Evolutionary conservation across 1,284 basidiomycete species (phyloP).

Genomic region (Microbotryum lychnidis-dioicae): DNA sequence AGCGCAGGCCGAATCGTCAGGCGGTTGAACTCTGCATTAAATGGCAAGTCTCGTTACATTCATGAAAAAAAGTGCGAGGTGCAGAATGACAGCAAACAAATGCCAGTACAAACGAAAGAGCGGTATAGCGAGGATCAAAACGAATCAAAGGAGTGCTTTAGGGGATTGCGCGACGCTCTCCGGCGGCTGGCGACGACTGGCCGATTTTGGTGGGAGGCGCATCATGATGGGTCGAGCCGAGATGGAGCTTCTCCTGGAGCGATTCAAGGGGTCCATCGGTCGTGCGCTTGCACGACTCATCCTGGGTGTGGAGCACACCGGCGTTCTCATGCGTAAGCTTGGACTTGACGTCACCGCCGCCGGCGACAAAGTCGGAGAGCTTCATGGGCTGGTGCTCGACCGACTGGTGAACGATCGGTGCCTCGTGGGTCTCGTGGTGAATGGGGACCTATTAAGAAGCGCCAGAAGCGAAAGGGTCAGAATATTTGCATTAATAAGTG

Average conservation of each 20-base stretch:
- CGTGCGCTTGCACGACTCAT: slow-evolving; percentile 15
- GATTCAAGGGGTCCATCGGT: slow-evolving; percentile 26
- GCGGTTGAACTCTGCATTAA: too few relatives aligned
- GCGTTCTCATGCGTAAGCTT: slow-evolving; percentile 20
- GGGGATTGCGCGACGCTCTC: too few relatives aligned
- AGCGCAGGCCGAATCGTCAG: too few relatives aligned
- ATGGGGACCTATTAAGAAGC: slow-evolving; percentile 5
- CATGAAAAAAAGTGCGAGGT: too few relatives aligned
- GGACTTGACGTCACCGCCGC: slow-evolving; percentile 27
- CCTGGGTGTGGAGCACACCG: slow-evolving; percentile 10
- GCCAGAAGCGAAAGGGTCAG: background rate
- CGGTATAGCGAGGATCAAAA: too few relatives aligned
- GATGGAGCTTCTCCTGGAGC: slow-evolving; percentile 12
- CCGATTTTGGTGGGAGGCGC: too few relatives aligned
- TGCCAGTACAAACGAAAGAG: too few relatives aligned
- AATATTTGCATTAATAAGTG: too few relatives aligned
- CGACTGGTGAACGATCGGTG: slow-evolving; percentile 22
- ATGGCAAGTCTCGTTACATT: too few relatives aligned
- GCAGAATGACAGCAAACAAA: too few relatives aligned
- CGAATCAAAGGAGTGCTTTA: too few relatives aligned
- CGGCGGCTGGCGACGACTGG: too few relatives aligned
- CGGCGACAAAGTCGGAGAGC: slow-evolving; percentile 12
- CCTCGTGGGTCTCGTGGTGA: slow-evolving; percentile 24
- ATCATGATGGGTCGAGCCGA: background rate
- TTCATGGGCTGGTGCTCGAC: slow-evolving; percentile 27